Evolutionary conservation across 495 filamentous ascomycete species (phyloP).

Genomic region (Thermothielavioides terrestris): DNA sequence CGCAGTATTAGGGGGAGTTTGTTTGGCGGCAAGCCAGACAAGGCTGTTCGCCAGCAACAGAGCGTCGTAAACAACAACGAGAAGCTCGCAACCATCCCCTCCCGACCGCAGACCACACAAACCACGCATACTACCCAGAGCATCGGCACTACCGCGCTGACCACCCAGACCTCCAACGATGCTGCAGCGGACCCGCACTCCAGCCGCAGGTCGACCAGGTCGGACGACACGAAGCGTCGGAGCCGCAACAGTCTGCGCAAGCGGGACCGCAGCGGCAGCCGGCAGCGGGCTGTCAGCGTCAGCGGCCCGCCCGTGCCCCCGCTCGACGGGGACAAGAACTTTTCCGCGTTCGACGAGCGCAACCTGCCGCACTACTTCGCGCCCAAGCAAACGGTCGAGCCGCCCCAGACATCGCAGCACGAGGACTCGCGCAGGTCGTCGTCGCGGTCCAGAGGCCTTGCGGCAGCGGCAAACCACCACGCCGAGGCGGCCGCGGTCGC

Average conservation of each 20-base stretch:
- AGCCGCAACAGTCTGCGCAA: conserved; percentile 41
- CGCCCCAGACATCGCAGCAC: background rate
- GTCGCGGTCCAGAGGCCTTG: conserved; percentile 16
- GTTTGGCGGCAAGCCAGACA: conserved; percentile 50
- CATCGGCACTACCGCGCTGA: conserved; percentile 26
- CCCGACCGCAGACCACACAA: conserved; percentile 32
- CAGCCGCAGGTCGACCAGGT: conserved; percentile 25
- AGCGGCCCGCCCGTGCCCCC: conserved; percentile 21
- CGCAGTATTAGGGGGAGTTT: conserved; percentile 67
- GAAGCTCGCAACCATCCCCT: conserved; percentile 16
- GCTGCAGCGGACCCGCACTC: conserved; percentile 27
- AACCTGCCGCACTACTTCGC: conserved; percentile 28
- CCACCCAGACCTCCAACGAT: conserved; percentile 33
- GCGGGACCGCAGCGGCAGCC: conserved; percentile 34
- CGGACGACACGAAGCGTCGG: conserved; percentile 30
- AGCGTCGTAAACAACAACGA: conserved; percentile 20
- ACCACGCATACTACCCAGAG: conserved; percentile 42
- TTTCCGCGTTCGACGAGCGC: conserved; percentile 29
- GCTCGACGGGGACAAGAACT: conserved; percentile 33
- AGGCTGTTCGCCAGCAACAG: conserved; percentile 23
- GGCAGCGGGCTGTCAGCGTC: conserved; percentile 27
- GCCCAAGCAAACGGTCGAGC: background rate
- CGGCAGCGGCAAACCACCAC: background rate
- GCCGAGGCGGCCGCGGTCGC: background rate
- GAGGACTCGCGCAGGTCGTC: conserved; percentile 3